These are phyloP conservation scores for Pseudogymnoascus verrucosus DNA, from an alignment of 2,329 filamentous ascomycete species.

Conservation along the genomic window DNA sequence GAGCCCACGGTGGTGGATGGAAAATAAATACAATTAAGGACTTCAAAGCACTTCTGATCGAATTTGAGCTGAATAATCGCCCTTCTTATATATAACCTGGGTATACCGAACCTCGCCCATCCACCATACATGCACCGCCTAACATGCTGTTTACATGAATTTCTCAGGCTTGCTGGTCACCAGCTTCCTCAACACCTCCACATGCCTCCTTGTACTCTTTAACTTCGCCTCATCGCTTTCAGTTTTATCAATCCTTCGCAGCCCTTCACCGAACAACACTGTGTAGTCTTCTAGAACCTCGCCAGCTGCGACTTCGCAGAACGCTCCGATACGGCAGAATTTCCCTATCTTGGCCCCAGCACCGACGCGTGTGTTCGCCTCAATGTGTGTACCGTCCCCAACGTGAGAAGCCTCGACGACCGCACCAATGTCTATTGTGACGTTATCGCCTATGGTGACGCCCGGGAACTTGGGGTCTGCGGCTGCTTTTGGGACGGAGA, in stretches of 20 bases:
- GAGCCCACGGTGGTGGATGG: background rate
- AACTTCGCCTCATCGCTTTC: conserved; percentile 56
- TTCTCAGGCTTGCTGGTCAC: conserved; percentile 56
- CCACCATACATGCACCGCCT: background rate
- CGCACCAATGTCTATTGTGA: conserved; percentile 52
- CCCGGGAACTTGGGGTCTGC: conserved; percentile 18
- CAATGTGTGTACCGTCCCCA: conserved; percentile 50
- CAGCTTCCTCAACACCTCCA: conserved; percentile 58
- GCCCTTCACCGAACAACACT: conserved; percentile 60
- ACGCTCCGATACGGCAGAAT: conserved; percentile 63
- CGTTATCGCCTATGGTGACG: conserved; percentile 52
- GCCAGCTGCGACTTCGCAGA: conserved; percentile 49
- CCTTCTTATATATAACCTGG: background rate
- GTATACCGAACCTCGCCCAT: conserved; percentile 1
- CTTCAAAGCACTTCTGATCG: background rate
- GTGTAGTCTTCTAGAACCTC: conserved; percentile 57
- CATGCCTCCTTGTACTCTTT: conserved; percentile 57
- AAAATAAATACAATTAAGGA: conserved; percentile 7
- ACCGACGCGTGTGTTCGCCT: conserved; percentile 52
- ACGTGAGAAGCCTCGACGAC: conserved; percentile 45
- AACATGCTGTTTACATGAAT: conserved; percentile 29
- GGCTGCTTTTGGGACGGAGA: conserved; percentile 24
- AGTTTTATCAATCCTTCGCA: conserved; percentile 48
- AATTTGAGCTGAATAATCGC: background rate
- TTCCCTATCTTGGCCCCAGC: conserved; percentile 55